Conservation (phyloP, 176 grass and related monocot species). For the Hyparrhenia diplandra region DNA sequence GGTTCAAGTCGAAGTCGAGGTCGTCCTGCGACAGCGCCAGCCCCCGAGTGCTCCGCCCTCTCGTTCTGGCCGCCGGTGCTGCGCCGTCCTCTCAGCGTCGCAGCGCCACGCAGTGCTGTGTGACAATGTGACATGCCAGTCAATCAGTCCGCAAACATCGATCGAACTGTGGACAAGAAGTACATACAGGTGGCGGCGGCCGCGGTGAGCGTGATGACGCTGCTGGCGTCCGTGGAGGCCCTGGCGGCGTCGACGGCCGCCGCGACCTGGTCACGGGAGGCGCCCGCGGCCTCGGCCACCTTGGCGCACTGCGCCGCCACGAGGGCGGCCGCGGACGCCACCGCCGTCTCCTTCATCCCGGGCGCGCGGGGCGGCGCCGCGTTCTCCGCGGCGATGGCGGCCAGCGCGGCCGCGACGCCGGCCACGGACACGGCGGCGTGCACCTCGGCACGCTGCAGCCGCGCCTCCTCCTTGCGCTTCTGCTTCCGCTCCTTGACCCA, state of each 20-base stretch:
- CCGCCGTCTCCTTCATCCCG: constrained; percentile 47
- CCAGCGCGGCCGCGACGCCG: constrained; percentile 77
- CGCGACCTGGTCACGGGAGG: constrained; percentile 60
- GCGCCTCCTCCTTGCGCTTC: constrained; percentile 81
- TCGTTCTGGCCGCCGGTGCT: constrained; percentile 20
- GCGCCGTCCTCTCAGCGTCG: constrained; percentile 62
- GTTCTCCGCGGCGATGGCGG: constrained; percentile 72
- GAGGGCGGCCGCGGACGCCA: constrained; percentile 75
- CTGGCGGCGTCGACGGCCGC: constrained; percentile 59
- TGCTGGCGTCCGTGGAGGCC: constrained; percentile 64
- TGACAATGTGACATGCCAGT: too few species aligned
- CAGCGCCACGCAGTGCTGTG: constrained; percentile 83
- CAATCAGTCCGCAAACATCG: too few species aligned
- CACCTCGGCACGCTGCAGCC: constrained; percentile 81
- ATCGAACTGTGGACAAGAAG: not conserved
- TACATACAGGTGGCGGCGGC: constrained; percentile 85
- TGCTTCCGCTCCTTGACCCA: constrained; percentile 96
- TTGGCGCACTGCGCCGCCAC: constrained; percentile 84
- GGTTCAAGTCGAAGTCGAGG: constrained; percentile 81
- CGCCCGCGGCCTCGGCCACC: constrained; percentile 81
- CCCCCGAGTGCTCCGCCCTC: constrained; percentile 25
- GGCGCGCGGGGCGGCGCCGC: constrained; percentile 28
- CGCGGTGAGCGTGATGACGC: constrained; percentile 90
- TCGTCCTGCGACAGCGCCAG: constrained; percentile 36
- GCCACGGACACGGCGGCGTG: constrained; percentile 85